A percentile compares a stretch with the other conserved stretches of the same genome.
Evolutionary conservation across 148 eudicot species (phyloP).

Genomic region (Vaccinium corymbosum): DNA sequence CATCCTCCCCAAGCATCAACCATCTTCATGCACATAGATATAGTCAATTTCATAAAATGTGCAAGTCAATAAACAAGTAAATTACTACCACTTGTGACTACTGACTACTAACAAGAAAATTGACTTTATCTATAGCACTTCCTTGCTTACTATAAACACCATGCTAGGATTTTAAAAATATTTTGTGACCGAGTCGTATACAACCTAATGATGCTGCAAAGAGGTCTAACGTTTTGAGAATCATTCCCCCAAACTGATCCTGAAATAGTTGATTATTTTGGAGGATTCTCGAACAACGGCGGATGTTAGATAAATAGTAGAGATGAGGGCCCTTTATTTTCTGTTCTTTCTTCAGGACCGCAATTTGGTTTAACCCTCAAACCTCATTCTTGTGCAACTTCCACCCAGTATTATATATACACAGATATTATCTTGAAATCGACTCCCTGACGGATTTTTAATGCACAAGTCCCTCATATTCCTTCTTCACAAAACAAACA

Average conservation of each 20-base stretch:
- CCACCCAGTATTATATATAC: background rate
- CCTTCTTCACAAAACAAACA: background rate
- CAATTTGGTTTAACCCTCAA: background rate
- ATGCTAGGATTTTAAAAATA: background rate
- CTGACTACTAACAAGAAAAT: background rate
- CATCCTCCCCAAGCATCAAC: conserved; percentile 99
- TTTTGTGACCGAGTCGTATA: background rate
- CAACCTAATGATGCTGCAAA: background rate
- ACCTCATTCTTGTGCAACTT: background rate
- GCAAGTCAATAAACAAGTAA: background rate
- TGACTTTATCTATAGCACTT: background rate
- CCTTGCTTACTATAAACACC: background rate
- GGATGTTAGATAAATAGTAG: no score
- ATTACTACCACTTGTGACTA: background rate
- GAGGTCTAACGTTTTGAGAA: background rate
- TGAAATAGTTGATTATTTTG: background rate
- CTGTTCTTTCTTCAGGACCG: background rate
- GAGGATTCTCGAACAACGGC: background rate
- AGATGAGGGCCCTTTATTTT: no score
- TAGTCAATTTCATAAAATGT: background rate
- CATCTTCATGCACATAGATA: conserved; percentile 50
- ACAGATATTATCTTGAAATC: background rate
- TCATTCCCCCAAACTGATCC: background rate
- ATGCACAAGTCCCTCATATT: background rate
- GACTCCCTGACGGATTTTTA: background rate